phyloP scores from a whole-genome alignment of 441 rosid genomes.

The Gossypium schwendimanii region DNA sequence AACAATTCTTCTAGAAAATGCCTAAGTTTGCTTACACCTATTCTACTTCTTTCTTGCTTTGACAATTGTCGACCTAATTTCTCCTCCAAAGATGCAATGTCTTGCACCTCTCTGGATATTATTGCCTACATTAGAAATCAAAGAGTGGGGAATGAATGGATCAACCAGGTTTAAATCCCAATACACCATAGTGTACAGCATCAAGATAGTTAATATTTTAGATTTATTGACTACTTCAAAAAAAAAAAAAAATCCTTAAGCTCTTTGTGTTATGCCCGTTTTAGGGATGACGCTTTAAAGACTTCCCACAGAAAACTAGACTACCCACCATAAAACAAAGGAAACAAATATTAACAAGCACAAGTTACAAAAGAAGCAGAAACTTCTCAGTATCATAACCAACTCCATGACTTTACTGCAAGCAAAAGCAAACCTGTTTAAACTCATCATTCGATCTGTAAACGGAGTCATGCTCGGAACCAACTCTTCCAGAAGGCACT shows the following conservation, averaged over 20 bases:
- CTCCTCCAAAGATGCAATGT: conserved; percentile 63
- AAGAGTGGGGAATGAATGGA: background rate
- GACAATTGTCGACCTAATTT: conserved; percentile 77
- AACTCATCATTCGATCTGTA: conserved; percentile 80
- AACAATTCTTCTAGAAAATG: conserved; percentile 78
- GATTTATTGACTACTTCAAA: background rate
- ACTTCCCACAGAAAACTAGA: background rate
- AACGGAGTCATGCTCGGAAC: conserved; percentile 64
- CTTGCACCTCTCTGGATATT: conserved; percentile 67
- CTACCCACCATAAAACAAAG: background rate
- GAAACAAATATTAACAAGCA: background rate
- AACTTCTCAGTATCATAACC: background rate
- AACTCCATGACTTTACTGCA: conserved; percentile 1
- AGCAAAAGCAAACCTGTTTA: conserved; percentile 61
- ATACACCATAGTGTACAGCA: conserved; percentile 1
- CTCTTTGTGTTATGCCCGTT: background rate
- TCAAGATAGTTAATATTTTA: background rate
- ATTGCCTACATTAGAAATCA: conserved; percentile 43
- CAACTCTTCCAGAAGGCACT: conserved; percentile 97
- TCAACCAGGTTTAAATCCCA: background rate
- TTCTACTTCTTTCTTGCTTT: conserved; percentile 67
- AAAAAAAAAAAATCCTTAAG: background rate
- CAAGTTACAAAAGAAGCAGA: background rate
- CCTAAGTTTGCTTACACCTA: conserved; percentile 88
- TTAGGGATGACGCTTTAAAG: background rate